Base-by-base conservation (phyloP, 306 rosid genomes). In the Rosa rugosa region DNA sequence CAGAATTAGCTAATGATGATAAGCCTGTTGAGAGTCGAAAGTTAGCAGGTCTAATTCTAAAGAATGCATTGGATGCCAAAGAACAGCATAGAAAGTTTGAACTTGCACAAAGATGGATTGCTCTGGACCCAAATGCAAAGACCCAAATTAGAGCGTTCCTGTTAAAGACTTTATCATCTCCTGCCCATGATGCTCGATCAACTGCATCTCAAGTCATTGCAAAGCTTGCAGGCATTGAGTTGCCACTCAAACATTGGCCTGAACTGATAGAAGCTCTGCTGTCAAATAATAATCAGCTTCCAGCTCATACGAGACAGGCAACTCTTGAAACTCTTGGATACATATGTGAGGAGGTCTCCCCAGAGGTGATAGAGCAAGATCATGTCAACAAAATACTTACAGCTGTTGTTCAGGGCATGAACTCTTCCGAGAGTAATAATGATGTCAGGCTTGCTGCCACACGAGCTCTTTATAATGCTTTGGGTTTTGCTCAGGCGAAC, bases 271-370 rank as follows among this genome's bases (percentile, higher is more conserved):
- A 82, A 71, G 81, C 92, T 8, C 88, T 94, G 36, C 80, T 94
- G 88, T 85, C 94, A 13, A 94, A 87, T 77, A 83, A 81, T 75
- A 92, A 88, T 63, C 98, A 92, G 79, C 94, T 89, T 82, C 92
- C 96, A 9, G 85, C 91, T 42, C 90, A 86, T 74, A 86, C 95
- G 5, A 92, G 87, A 80, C 98, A 94, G 82, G 94, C 98, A 56
- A 92, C 96, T 44, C 95, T 94, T 69, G 98, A 94, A 83, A 89
- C 97, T 66, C 96, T 94, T 85, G 98, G 98, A 65, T 94, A 94
- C 86, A 84, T 94, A 46, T 94, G 98, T 36, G 97, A 94, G 84
- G 97, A 94, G 89, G 94, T 94, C 12, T 94, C 96, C 47, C 88
- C 96, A 0, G 94, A 90, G 65, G 87, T 76, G 77, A 85, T 92